Conservation (phyloP, 805 yeast species). For the Saturnispora sanitii region DNA sequence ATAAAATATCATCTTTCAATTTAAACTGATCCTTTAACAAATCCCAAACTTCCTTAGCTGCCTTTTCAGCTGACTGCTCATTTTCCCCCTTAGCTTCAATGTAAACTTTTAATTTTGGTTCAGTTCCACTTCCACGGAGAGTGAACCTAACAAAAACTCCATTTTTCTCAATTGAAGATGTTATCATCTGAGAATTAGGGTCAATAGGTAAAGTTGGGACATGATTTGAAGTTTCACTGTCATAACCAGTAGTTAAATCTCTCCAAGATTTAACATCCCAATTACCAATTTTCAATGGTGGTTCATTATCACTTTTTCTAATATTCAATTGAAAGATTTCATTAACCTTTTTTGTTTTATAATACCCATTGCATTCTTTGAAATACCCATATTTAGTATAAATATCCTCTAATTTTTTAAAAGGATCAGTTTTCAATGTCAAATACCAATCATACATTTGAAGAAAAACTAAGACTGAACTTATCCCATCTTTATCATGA, state of each 20-base stretch:
- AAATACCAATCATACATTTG: constrained; percentile 55
- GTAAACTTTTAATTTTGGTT: constrained; percentile 87
- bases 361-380: constrained; percentile 83
- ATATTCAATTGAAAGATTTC: constrained; percentile 44
- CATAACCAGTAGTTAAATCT: constrained; percentile 77
- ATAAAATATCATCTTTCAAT: background rate
- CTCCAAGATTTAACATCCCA: constrained; percentile 60
- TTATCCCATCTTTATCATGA: constrained; percentile 88
- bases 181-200: constrained; percentile 75
- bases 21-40: constrained; percentile 27
- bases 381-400: constrained; percentile 65
- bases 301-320: constrained; percentile 11
- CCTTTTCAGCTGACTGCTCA: constrained; percentile 35
- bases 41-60: constrained; percentile 64
- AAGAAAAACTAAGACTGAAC: constrained; percentile 67
- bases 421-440: constrained; percentile 28
- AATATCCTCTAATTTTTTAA: constrained; percentile 47
- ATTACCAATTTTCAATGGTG: constrained; percentile 45
- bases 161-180: constrained; percentile 37
- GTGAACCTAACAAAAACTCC: constrained; percentile 45
- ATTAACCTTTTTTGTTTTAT: constrained; percentile 46
- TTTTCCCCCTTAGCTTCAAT: constrained; percentile 59
- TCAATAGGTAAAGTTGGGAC: constrained; percentile 65
- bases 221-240: constrained; percentile 51
- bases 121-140: constrained; percentile 92